Conservation (phyloP, 2,329 filamentous ascomycete species). For the Aspergillus glaucus region DNA sequence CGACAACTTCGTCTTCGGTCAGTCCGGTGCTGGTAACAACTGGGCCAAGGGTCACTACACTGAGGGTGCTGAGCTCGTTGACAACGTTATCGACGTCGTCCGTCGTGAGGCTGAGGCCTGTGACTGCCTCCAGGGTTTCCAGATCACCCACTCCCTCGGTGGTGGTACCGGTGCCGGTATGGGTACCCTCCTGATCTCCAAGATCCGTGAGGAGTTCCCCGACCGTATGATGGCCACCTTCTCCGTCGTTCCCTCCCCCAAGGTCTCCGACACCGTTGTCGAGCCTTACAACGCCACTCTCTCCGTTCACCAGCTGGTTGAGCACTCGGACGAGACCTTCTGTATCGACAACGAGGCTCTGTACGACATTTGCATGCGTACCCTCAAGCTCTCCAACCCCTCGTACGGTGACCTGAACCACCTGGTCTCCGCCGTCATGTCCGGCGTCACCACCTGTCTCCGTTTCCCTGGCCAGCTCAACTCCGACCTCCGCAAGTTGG, state of each 20-base stretch:
- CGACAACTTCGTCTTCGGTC: conserved; percentile 99
- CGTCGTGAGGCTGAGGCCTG: conserved; percentile 98
- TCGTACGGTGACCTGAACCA: conserved; percentile 99
- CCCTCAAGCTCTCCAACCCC: conserved; percentile 96
- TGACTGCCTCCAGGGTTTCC: conserved; percentile 99
- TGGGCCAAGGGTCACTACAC: conserved; percentile 99
- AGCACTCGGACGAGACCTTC: conserved; percentile 99
- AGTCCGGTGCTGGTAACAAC: conserved; percentile 99
- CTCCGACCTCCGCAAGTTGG: conserved; percentile 98
- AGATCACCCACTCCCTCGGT: conserved; percentile 99
- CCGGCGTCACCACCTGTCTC: conserved; percentile 94
- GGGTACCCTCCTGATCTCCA: conserved; percentile 98
- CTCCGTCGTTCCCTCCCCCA: conserved; percentile 96
- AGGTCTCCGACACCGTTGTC: conserved; percentile 99
- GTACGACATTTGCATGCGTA: conserved; percentile 99
- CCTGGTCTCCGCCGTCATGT: conserved; percentile 99
- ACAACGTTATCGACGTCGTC: conserved; percentile 96
- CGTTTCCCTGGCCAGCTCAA: conserved; percentile 99
- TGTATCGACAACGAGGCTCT: conserved; percentile 99
- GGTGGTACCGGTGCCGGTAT: conserved; percentile 99
- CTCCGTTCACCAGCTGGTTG: conserved; percentile 96
- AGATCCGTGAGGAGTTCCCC: conserved; percentile 99
- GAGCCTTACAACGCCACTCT: conserved; percentile 99
- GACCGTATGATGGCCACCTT: conserved; percentile 99
- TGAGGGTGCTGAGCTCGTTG: conserved; percentile 97